A percentile compares a stretch with the other conserved stretches of the same genome.
phyloP scores from a whole-genome alignment of 2,329 filamentous ascomycete species.

The Xylariaceae sp. region DNA sequence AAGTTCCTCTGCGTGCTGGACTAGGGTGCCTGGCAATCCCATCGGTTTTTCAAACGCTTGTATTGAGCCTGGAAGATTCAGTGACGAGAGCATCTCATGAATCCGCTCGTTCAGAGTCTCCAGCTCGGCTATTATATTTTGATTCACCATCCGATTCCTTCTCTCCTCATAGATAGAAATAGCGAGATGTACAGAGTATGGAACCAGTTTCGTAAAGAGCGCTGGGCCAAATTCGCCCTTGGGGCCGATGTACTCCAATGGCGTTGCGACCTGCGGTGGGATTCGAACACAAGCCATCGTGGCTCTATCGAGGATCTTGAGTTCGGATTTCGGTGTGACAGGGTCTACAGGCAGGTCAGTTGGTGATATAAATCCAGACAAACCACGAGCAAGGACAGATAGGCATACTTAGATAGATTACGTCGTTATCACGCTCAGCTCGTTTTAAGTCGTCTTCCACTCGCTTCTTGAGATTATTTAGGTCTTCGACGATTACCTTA shows the following conservation, averaged over 20 bases:
- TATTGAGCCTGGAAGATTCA: constrained; percentile 86
- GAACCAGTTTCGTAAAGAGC: constrained; percentile 85
- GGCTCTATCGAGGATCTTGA: constrained; percentile 79
- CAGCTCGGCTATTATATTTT: constrained; percentile 78
- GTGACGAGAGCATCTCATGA: constrained; percentile 71
- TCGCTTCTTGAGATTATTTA: constrained; percentile 76
- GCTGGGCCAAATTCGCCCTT: constrained; percentile 76
- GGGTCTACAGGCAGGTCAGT: constrained; percentile 49
- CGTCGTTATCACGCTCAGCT: constrained; percentile 92
- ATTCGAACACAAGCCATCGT: constrained; percentile 80
- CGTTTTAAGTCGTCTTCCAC: constrained; percentile 85
- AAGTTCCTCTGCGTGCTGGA: constrained; percentile 90
- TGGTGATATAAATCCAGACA: background rate
- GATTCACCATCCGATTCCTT: constrained; percentile 83
- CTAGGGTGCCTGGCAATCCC: constrained; percentile 76
- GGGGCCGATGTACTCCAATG: constrained; percentile 75
- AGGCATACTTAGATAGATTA: constrained; percentile 84
- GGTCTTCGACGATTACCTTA: constrained; percentile 73
- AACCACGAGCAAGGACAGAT: constrained; percentile 27
- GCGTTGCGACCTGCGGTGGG: constrained; percentile 77
- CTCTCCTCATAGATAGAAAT: constrained; percentile 93
- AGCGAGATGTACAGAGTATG: constrained; percentile 91
- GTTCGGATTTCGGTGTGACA: constrained; percentile 82
- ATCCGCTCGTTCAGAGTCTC: constrained; percentile 76
- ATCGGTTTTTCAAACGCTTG: constrained; percentile 94